Conservation (phyloP, 2,329 filamentous ascomycete species). For the Sporothrix brasiliensis region DNA sequence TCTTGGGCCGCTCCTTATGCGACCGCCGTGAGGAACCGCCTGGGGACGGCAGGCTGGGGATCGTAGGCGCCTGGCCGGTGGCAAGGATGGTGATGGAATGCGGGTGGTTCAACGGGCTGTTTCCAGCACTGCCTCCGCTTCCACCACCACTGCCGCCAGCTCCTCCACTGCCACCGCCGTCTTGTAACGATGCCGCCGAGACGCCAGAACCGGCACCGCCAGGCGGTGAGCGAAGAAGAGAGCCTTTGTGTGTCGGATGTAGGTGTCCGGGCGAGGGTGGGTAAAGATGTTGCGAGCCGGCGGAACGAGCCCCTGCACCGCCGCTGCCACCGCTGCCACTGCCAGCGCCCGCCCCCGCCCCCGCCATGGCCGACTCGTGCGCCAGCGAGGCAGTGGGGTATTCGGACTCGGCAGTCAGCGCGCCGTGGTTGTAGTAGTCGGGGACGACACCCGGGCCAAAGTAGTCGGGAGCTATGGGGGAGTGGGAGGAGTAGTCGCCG, state of each 20-base stretch:
- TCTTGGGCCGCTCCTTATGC: conserved; percentile 63
- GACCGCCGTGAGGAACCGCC: conserved; percentile 55
- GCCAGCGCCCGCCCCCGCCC: not conserved
- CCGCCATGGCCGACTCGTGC: not conserved
- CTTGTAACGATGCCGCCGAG: conserved; percentile 17
- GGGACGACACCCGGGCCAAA: conserved; percentile 64
- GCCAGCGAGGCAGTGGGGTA: conserved; percentile 23
- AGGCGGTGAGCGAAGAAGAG: conserved; percentile 26
- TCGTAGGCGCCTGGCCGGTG: conserved; percentile 75
- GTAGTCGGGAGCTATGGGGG: conserved; percentile 68
- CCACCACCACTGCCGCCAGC: not conserved
- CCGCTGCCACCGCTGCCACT: not conserved
- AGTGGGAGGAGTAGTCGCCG: conserved; percentile 67
- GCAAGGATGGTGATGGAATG: conserved; percentile 72
- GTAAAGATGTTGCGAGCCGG: conserved; percentile 27
- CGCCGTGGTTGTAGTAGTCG: conserved; percentile 27
- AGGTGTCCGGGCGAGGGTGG: conserved; percentile 37
- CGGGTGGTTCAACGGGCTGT: conserved; percentile 43
- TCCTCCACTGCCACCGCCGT: not conserved
- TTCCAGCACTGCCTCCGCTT: not conserved
- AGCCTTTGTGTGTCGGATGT: conserved; percentile 21
- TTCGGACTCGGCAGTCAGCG: conserved; percentile 26
- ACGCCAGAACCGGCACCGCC: not conserved
- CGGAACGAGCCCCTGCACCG: not conserved
- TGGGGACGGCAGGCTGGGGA: conserved; percentile 54